phyloP scores from a whole-genome alignment of 495 filamentous ascomycete genomes.

The Penicillium tannophilum region DNA sequence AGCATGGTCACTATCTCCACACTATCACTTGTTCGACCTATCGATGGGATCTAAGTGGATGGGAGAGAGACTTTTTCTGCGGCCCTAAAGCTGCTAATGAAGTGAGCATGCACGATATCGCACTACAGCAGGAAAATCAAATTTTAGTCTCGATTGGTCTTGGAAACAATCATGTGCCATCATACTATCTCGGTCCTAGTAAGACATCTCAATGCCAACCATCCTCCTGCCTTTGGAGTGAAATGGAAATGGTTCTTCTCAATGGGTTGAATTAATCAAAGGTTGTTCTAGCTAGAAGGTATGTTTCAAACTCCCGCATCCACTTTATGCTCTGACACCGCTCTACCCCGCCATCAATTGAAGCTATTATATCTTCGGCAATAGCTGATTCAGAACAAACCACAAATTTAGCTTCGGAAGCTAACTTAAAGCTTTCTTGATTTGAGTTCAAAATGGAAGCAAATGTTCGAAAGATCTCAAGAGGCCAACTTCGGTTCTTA shows the following conservation, averaged over 20 bases:
- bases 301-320: too few species aligned
- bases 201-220: background rate
- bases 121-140: background rate
- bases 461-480: too few species aligned
- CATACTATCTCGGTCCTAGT: background rate
- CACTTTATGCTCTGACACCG: too few species aligned
- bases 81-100: background rate
- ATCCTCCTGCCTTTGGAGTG: background rate
- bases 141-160: too few species aligned
- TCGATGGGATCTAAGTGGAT: background rate
- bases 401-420: too few species aligned
- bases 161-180: background rate
- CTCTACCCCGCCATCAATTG: too few species aligned
- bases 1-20: conserved; percentile 12
- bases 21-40: conserved; percentile 1
- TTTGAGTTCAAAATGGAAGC: too few species aligned
- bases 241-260: background rate
- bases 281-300: background rate
- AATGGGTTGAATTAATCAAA: background rate
- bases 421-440: too few species aligned
- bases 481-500: too few species aligned
- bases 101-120: background rate
- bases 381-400: too few species aligned
- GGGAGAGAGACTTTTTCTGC: too few species aligned
- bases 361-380: too few species aligned